These are phyloP conservation scores for Torulaspora indica DNA, from an alignment of 805 yeast species.

Conservation along the genomic window DNA sequence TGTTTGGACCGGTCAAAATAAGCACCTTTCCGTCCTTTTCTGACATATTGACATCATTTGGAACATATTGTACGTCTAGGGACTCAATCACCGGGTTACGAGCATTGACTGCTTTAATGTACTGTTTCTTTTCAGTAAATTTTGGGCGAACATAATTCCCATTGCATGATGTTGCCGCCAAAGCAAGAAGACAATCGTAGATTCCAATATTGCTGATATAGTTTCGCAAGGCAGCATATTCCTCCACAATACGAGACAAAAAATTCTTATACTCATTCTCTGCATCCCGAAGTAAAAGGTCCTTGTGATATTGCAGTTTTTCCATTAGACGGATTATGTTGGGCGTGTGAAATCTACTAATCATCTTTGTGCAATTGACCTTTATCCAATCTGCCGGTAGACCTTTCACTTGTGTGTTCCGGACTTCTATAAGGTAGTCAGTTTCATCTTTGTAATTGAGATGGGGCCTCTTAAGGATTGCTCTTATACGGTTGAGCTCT, in stretches of 20 bases:
- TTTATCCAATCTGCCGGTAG: conserved; percentile 77
- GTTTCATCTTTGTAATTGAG: conserved; percentile 57
- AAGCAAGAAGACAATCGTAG: conserved; percentile 63
- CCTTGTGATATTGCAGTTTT: conserved; percentile 56
- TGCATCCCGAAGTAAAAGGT: conserved; percentile 36
- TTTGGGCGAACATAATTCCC: conserved; percentile 48
- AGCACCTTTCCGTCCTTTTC: conserved; percentile 47
- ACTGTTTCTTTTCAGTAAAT: conserved; percentile 43
- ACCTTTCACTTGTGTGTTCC: conserved; percentile 50
- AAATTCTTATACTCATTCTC: conserved; percentile 34
- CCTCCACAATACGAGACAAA: conserved; percentile 36
- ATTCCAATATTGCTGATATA: conserved; percentile 47
- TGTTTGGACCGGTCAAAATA: conserved; percentile 60
- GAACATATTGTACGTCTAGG: conserved; percentile 47
- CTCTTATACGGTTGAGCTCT: conserved; percentile 49
- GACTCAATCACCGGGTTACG: conserved; percentile 66
- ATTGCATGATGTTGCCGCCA: conserved; percentile 55
- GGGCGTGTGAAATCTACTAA: conserved; percentile 72
- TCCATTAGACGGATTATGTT: conserved; percentile 47
- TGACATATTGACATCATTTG: conserved; percentile 58
- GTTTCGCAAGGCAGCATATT: conserved; percentile 38
- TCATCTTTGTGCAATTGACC: conserved; percentile 60
- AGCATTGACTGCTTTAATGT: conserved; percentile 50
- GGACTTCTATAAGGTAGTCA: conserved; percentile 71
- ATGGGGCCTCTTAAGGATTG: conserved; percentile 50